Conservation (phyloP, 2,329 filamentous ascomycete species). For the Talaromyces sp. region DNA sequence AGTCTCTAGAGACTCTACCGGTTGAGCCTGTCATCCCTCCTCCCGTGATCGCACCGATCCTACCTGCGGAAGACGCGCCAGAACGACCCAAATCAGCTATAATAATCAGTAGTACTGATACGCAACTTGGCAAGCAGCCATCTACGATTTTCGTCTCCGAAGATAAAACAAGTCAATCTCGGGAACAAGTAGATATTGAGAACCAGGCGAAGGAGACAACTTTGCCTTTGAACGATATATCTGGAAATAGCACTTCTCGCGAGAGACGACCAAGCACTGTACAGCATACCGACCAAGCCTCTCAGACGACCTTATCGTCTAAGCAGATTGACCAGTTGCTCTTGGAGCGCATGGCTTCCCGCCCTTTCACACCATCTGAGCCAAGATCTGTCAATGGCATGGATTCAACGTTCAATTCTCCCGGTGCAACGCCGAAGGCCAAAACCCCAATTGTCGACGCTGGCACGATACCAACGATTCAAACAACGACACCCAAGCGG, state of each 20-base stretch:
- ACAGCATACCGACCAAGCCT: slow-evolving; percentile 64
- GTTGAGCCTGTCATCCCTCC: slow-evolving; percentile 35
- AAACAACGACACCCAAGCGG: slow-evolving; percentile 46
- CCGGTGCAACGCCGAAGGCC: slow-evolving; percentile 38
- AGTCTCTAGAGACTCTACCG: slow-evolving; percentile 47
- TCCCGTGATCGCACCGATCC: slow-evolving; percentile 21
- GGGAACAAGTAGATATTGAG: slow-evolving; percentile 35
- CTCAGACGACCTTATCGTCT: slow-evolving; percentile 81
- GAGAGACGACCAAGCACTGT: slow-evolving; percentile 30
- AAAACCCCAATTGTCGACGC: slow-evolving; percentile 28
- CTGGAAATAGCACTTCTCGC: slow-evolving; percentile 51
- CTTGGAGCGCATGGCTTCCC: slow-evolving; percentile 48
- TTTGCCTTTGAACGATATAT: slow-evolving; percentile 61
- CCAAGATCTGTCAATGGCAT: slow-evolving; percentile 31
- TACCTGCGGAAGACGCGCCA: slow-evolving; percentile 26
- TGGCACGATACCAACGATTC: slow-evolving; percentile 33
- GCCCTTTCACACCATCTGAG: slow-evolving; percentile 33
- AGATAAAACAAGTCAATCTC: slow-evolving; percentile 60
- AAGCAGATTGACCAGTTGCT: slow-evolving; percentile 76
- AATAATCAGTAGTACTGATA: slow-evolving; percentile 11
- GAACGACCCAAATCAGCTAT: slow-evolving; percentile 23
- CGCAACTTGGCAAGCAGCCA: slow-evolving; percentile 10
- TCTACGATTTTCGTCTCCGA: slow-evolving; percentile 57
- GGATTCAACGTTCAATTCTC: slow-evolving; percentile 25
- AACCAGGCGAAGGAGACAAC: slow-evolving; percentile 28